Base-by-base conservation (phyloP, 495 filamentous ascomycete species). In the Aspergillus bridgeri region DNA sequence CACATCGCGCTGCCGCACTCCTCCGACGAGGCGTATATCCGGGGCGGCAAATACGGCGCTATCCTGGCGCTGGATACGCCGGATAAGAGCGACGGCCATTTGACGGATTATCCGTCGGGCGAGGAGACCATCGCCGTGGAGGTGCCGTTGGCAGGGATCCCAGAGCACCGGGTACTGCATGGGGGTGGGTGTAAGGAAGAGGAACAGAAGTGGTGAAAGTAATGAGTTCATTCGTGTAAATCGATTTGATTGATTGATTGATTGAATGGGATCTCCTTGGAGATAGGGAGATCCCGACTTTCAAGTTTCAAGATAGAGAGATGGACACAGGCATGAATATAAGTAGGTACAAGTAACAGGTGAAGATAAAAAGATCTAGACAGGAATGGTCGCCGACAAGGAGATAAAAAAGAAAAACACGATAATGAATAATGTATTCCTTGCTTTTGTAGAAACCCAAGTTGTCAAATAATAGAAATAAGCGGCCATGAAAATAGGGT, bases 1-100 rank as follows among this genome's bases (percentile, higher is more conserved):
- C 68, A 80, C 42, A 74, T 85, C 54, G 79, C 79, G 0, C 65
- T 84, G 0, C 79, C 81, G 7, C 67, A 76, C 58, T 75, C 74
- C 17, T 62, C 57, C 0, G 50, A 63, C 4, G 66, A 74, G 25
- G 80, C 73, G 6, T 69, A 61, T 51, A 56, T 83, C n/a, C 2
- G 51, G 0, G 80, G 79, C 3, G 81, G 81, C 2, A 60, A 70
- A 38, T 58, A 78, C 27, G 81, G 81, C 0, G 64, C 74, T 6
- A 73, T 84, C 43, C 69, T 83, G 9, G 81, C 72, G 0, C 66
- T 77, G 9, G 81, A 84, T 54, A 83, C 75, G 0, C 57, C 57
- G 5, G 69, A 72, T 51, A 77, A 81, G 17, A 83, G 79, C 62
- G 51, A 69, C 18, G 81, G 81, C 1, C 81, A 84, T 70, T 62